Percentiles rank a stretch among this genome's conserved stretches.
Conservation (phyloP, 441 rosid genomes). For the Geranium incanum region DNA sequence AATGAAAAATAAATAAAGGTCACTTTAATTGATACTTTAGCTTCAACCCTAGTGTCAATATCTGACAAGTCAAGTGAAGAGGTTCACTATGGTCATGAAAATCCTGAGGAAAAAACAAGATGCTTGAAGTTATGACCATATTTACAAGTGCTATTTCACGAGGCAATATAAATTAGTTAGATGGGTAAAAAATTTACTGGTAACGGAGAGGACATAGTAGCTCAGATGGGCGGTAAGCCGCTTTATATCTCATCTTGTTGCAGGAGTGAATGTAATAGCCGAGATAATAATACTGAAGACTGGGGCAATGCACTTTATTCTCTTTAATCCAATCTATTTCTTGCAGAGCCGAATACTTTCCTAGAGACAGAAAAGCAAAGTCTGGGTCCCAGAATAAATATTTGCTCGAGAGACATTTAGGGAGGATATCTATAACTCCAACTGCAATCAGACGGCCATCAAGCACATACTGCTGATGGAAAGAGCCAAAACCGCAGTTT, state of each 20-base stretch:
- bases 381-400: slow-evolving; percentile 98
- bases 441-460: slow-evolving; percentile 80
- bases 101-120: too few species aligned
- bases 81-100: too few species aligned
- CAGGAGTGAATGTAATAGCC: slow-evolving; percentile 96
- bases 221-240: slow-evolving; percentile 79
- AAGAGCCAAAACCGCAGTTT: slow-evolving; percentile 85
- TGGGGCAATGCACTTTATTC: slow-evolving; percentile 55
- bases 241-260: slow-evolving; percentile 94
- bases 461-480: slow-evolving; percentile 81
- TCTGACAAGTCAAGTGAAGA: too few species aligned
- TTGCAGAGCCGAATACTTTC: slow-evolving; percentile 90
- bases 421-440: slow-evolving; percentile 85
- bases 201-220: slow-evolving; percentile 89
- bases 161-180: neutral
- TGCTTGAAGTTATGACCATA: too few species aligned
- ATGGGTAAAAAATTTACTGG: slow-evolving; percentile 45
- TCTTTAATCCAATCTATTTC: slow-evolving; percentile 76
- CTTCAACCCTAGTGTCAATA: neutral
- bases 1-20: neutral
- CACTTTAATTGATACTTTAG: neutral
- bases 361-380: slow-evolving; percentile 65
- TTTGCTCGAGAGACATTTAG: slow-evolving; percentile 85
- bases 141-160: neutral
- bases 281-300: slow-evolving; percentile 85